Evolutionary conservation across 2,329 filamentous ascomycete genomes (phyloP), one percentile per base, ranked within the genome.

Genomic region (Colletotrichum navitas): DNA sequence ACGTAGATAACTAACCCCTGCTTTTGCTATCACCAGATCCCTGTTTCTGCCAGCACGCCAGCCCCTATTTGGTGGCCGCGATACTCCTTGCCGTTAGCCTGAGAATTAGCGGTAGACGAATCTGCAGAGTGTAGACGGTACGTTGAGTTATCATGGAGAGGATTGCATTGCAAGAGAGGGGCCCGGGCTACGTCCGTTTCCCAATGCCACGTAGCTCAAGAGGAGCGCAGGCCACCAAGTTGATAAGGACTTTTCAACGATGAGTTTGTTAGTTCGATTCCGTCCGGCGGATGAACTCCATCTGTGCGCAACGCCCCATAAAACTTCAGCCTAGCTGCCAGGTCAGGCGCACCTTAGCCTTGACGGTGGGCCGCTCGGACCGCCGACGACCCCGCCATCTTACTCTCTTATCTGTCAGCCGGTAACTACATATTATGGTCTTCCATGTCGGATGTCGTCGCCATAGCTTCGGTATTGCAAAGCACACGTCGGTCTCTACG

Each of bases 291-390:
- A 72, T 39, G 36, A 63, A 68, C 24, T 68, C 36, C 59, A 71
- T 71, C 65, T 71, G 68, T 68, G 68, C 65, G 68, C 65, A 45
- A 68, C 64, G 58, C 63, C 58, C 36, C 56, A 49, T 36, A 51
- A 60, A 55, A 45, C 59, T 59, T 59, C 59, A 39, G 36, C 52
- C 36, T 65, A 59, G 59, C 65, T 55, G 49, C 59, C 45, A 54
- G 52, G 32, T 59, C 47, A 47, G 66, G 47, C 43, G 34, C 39
- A 29, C 41, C 32, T 60, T 63, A 26, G 34, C 21, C 36, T 45
- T 60, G 36, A 24, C 32, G 18, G 32, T 51, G 11, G 26, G 16
- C n/a, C 60, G 65, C 69, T 71, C 52, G 45, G 58, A 43, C 56
- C 45, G 32, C 36, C 41, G 32, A 55, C 56, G n/a, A 39, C 54